phyloP scores from a whole-genome alignment of 345 rosid genomes.

The Pugionium cornutum region DNA sequence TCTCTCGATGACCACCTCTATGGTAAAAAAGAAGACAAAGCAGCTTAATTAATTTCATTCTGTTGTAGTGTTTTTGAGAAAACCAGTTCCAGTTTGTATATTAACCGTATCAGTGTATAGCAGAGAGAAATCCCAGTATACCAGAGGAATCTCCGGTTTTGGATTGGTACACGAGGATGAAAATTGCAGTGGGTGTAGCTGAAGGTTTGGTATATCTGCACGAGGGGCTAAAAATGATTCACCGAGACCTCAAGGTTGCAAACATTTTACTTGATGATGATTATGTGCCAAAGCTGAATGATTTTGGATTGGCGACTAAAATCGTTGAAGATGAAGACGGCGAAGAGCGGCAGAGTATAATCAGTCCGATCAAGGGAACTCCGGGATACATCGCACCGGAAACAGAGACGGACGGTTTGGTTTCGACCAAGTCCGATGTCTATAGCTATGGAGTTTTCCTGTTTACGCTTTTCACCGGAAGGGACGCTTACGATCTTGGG shows the following conservation, averaged over 20 bases:
- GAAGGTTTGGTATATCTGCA: constrained; percentile 70
- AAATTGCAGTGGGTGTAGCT: constrained; percentile 71
- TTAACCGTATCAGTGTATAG: constrained; percentile 10
- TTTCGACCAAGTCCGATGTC: constrained; percentile 68
- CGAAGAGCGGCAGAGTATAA: constrained; percentile 51
- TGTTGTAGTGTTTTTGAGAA: not conserved
- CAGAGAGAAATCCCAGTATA: not conserved
- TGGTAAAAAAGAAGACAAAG: constrained; percentile 37
- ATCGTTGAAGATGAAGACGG: constrained; percentile 41
- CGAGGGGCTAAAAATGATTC: constrained; percentile 51
- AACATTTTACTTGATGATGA: constrained; percentile 65
- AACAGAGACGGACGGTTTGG: constrained; percentile 42
- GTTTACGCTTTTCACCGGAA: constrained; percentile 68
- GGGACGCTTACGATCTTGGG: constrained; percentile 47
- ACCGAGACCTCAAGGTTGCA: constrained; percentile 67
- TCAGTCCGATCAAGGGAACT: constrained; percentile 68
- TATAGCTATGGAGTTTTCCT: constrained; percentile 81
- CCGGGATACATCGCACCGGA: constrained; percentile 57
- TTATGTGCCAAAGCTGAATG: constrained; percentile 38
- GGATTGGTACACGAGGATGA: constrained; percentile 68
- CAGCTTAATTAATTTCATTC: not conserved
- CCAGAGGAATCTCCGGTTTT: constrained; percentile 25
- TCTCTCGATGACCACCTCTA: constrained; percentile 62
- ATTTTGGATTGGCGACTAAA: constrained; percentile 71
- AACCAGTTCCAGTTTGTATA: not conserved